Evolutionary conservation across 169 alveolate genomes (phyloP).

Genomic region (Plasmodium relictum): DNA sequence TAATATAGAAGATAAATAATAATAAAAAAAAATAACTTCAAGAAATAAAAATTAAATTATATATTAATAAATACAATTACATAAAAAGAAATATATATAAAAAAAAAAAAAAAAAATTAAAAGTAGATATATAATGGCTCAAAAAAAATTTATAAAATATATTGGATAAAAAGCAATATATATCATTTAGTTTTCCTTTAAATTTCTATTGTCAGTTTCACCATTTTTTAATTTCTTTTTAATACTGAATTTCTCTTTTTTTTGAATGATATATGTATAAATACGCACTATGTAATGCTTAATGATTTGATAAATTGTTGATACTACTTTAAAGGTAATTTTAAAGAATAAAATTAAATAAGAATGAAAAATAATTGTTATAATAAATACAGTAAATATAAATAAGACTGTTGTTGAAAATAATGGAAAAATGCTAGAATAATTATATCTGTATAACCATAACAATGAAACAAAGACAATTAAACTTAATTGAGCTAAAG

Average conservation of each 20-base stretch:
- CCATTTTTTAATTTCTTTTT: not conserved
- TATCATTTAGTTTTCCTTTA: conserved; percentile 2
- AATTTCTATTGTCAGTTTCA: not conserved
- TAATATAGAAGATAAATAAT: no score
- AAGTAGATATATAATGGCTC: not conserved
- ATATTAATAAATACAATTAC: no score
- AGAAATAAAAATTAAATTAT: no score
- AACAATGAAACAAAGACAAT: conserved; percentile 23
- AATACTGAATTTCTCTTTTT: conserved; percentile 1
- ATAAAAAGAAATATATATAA: not conserved
- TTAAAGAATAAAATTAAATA: conserved; percentile 26
- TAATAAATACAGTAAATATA: conserved; percentile 33
- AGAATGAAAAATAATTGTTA: conserved; percentile 6
- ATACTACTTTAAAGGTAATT: conserved; percentile 8
- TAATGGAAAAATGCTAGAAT: conserved; percentile 27
- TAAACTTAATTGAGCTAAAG: conserved; percentile 22
- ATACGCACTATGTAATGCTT: conserved; percentile 21
- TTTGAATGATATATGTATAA: not conserved
- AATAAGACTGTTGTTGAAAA: conserved; percentile 37
- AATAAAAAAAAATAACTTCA: no score
- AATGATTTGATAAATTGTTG: not conserved
- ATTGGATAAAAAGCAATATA: not conserved
- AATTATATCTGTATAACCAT: conserved; percentile 63
- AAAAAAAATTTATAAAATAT: not conserved
- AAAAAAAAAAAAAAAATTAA: not conserved